phyloP scores from a whole-genome alignment of 495 filamentous ascomycete genomes.

The Annulohypoxylon nitens region DNA sequence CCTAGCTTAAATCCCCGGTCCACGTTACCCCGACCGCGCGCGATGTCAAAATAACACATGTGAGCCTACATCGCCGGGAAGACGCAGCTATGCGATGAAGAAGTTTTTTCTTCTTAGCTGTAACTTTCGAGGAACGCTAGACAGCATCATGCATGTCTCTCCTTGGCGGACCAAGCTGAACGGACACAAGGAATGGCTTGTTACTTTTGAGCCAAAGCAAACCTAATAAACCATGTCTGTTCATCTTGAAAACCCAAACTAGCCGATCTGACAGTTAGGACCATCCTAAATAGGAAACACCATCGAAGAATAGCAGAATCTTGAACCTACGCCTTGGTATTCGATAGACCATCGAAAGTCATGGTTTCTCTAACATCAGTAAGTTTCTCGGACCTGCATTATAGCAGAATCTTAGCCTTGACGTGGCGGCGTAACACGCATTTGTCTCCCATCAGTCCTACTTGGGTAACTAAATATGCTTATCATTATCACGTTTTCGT shows the following conservation, averaged over 20 bases:
- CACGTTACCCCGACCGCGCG: constrained; percentile 10
- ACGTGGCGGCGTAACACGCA: constrained; percentile 47
- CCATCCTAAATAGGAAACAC: constrained; percentile 31
- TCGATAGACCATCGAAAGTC: constrained; percentile 13
- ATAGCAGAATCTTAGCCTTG: constrained; percentile 40
- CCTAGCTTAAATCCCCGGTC: constrained; percentile 22
- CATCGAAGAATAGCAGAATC: constrained; percentile 12
- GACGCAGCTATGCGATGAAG: constrained; percentile 26
- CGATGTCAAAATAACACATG: constrained; percentile 34
- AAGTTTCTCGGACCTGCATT: constrained; percentile 50
- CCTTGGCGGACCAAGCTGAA: constrained; percentile 18
- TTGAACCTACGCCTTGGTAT: constrained; percentile 18
- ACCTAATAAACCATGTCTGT: constrained; percentile 8
- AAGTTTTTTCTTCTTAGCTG: constrained; percentile 22
- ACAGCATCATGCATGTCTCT: constrained; percentile 18
- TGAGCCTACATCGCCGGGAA: constrained; percentile 35
- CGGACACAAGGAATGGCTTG: constrained; percentile 18
- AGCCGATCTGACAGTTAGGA: constrained; percentile 7
- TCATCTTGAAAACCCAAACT: constrained; percentile 15
- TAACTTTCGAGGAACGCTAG: constrained; percentile 23
- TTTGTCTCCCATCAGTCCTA: constrained; percentile 23
- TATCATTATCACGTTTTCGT: constrained; percentile 27
- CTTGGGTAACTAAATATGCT: constrained; percentile 10
- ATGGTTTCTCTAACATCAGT: constrained; percentile 19
- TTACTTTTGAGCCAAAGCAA: constrained; percentile 11